Base-by-base conservation (phyloP, 768 basidiomycete species). In the Leccinum fibrillosum region DNA sequence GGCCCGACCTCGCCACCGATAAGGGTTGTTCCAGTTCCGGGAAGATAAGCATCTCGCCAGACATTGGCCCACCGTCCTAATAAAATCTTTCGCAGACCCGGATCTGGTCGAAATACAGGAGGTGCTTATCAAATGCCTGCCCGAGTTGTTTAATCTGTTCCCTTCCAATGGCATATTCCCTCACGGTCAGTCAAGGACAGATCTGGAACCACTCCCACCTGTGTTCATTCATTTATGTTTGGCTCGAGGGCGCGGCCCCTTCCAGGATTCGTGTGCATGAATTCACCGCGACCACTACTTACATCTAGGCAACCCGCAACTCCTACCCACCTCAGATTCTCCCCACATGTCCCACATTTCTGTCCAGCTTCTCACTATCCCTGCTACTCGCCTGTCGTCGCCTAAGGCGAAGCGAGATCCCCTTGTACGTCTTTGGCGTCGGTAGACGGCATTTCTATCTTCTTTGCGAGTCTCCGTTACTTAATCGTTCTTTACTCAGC, bases 211-310 rank as follows among this genome's bases (percentile, higher is more conserved):
- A 51, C 39, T 55, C 58, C 56, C 51, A 30, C 53, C 34, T 13
- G 13, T 45, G 8, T 4, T 25, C 35, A 34, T 4, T 53, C 57
- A 70, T 70, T 63, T 69, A 70, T 68, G 63, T 30, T 21, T 42
- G 19, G 19, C 49, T 12, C 35, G 17, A 25, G 17, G 2, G 8
- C 9, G 39, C n/a, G n/a, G 39, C 39, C 39, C 17, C 6, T 37
- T 35, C 48, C 26, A 11, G 28, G 45, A 26, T 9, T 23, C 7
- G 10, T 21, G 32, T n/a, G 39, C n/a, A 60, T 52, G 45, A 32
- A 26, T 23, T 3, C 55, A 52, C 44, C 28, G 11, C 50, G 28
- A 54, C 48, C 51, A 19, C 42, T 49, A 34, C 35, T 47, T 19
- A 26, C 23, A 47, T 1, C 32, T 19, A 19, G 10, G 13, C 50